Base-by-base conservation (phyloP, 1,139 yeast species). In the Blastobotrys indianensis region DNA sequence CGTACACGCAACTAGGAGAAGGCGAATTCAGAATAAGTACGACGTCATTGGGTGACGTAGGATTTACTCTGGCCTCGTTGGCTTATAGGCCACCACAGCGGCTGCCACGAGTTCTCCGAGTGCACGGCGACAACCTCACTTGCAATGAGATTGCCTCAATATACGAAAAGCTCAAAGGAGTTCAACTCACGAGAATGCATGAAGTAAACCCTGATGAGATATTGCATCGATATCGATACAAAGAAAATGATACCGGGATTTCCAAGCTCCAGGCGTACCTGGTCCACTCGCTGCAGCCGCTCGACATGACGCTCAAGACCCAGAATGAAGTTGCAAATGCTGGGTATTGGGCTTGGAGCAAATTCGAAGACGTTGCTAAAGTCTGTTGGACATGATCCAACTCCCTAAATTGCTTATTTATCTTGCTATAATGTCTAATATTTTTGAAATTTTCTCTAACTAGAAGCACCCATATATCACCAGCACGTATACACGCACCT, bases 31-130 rank as follows among this genome's bases (percentile, higher is more conserved):
- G 57, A 48, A 51, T 76, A 41, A 59, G 67, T 29, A 58, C 69
- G 46, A 62, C 77, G 2, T 67, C 60, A 34, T 54, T 70, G 16
- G 54, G 52, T 8, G 85, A 81, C 60, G 59, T 80, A 45, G 85
- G 80, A 12, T 67, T 68, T 32, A 55, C 66, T 2, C 61, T 77
- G 36, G 79, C 76, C 5, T 65, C 76, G 2, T 29, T 44, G 12
- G 46, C 40, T 7, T 35, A 38, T 31, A 33, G 42, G 6, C 35
- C 31, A 4, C 23, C 11, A 64, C 76, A 2, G 48, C 73, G 13
- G 64, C 64, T 10, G 67, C 78, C 20, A 56, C 52, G 20, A 67
- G 69, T 34, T 66, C 69, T 12, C 50, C 52, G 23, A 13, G 31
- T 44, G 15, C 42, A 37, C 2, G 42, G 46, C n/a, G 42, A 43